Evolutionary conservation across 164 flowering plant genomes (phyloP), one percentile per base, ranked within the genome.

Genomic region (Macadamia integrifolia): DNA sequence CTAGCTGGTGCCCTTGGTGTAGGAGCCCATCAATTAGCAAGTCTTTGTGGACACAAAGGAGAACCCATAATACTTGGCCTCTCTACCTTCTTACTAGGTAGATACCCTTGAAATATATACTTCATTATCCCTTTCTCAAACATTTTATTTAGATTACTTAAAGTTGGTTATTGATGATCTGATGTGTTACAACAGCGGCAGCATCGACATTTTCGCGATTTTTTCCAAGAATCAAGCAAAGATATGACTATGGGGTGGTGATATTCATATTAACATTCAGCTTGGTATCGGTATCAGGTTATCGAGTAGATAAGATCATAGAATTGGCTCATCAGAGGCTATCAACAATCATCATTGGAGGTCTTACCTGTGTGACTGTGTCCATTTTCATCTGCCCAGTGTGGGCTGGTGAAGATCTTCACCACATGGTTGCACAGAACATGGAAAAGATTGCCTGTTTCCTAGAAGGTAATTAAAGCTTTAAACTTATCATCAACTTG

Each of bases 371-470:
- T 67, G 62, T 90, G 10, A 30, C 88, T 13, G 62, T 89, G 12
- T 81, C 87, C 68, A 68, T 89, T 13, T 68, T 77, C 53, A 53
- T 87, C 6, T 86, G 82, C 57, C 98, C 96, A 1, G 96, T 92
- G 0, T 90, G 96, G 98, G 96, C 95, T 58, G 98, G 96, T 52
- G 80, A 82, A 75, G 96, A 90, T 69, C 89, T 92, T 53, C 96
- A 92, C 72, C 80, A 84, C 11, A 67, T 79, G n/a, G 62, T 85
- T 6, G 87, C 83, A 62, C 69, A 58, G 57, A 87, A 86, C 72
- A 35, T 92, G n/a, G 90, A 88, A 64, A 88, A 83, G 73, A 84
- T 92, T 67, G 92, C 80, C 13, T 75, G 7, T 59, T 92, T 74
- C 77, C 77, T 90, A 29, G 88, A 90, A 87, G 92, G 98, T 92